Evolutionary conservation across 2,329 filamentous ascomycete genomes (phyloP), one percentile per base, ranked within the genome.

Genomic region (Fusarium citri): DNA sequence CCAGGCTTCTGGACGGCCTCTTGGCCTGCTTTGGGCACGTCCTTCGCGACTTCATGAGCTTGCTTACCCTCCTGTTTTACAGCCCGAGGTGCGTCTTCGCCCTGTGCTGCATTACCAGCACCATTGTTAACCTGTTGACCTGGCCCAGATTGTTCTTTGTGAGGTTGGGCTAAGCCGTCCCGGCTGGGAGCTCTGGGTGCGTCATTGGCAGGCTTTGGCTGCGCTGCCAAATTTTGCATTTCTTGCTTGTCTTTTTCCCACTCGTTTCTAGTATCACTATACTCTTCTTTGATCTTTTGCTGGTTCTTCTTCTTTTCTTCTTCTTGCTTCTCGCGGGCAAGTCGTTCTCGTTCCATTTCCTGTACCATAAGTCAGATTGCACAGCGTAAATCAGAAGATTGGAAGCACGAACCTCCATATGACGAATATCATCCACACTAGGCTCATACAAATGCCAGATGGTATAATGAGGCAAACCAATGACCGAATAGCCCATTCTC

Each of bases 361-460:
- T 94, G 70, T 9, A 4, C 45, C 18, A 22, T 74, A 51, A 74
- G 66, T 74, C 37, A 67, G 57, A 30, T 64, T 43, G 50, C 34
- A 49, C 10, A 7, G 9, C 14, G 20, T 18, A 25, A 48, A 11
- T 18, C 15, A 6, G 46, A 12, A 11, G 37, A 4, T 14, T 37
- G 12, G 6, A 5, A 49, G 9, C 15, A 76, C 83, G 64, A 80
- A 90, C 89, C 84, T 94, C 95, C 96, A 99, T 99, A 77, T 98
- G 96, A 64, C 92, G 91, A 68, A 98, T 93, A 76, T 99, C 96
- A 76, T 99, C 96, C 18, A 98, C 93, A 76, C 94, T 97, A n/a
- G 96, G 96, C 81, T 99, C 96, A 83, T 99, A 99, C 76, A 99
- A 86, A 90, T 99, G 96, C 96, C 96, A 99, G 71, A 99, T 98